Evolutionary conservation across 768 basidiomycete species (phyloP), one percentile per base, ranked within the genome.

Genomic region (Psilocybe sp.): DNA sequence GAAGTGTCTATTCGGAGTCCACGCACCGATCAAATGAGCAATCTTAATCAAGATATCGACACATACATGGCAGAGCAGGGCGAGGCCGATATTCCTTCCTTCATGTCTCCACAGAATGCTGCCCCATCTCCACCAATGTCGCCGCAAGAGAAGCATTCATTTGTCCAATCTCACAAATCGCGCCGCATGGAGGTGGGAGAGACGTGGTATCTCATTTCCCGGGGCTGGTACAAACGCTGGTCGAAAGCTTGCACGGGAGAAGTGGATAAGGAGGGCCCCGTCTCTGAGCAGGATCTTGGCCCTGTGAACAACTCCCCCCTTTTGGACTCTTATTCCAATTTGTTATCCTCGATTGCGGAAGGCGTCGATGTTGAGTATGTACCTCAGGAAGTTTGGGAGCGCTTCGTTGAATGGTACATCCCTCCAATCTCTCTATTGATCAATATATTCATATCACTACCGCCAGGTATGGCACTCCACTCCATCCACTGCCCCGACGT

Each of bases 221-320:
- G 78, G 43, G 58, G 60, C 16, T 96, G 92, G 92, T 89, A 79
- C 72, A 78, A 78, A 50, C 79, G 82, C 32, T 95, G 89, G 86
- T 68, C 76, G 53, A 81, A 79, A 58, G 90, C 89, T 10, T 85
- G 85, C 60, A 76, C 80, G 0, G 88, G 87, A 23, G 68, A 81
- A 54, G 61, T 73, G 20, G 85, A 87, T 73, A 91, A 89, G 68
- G 76, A 85, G 59, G 87, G 82, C 14, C 63, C 69, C 2, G 62
- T 89, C 31, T 69, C 75, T 31, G 85, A 89, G 64, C 66, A 77
- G 18, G 77, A 85, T 52, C 64, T 92, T 51, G 85, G 85, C 19
- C 81, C 89, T 28, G 81, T 95, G 44, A 81, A 93, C 64, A 95
- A 94, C 65, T 69, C 81, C 16, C 61, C 69, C 13, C 73, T 96